Conservation (phyloP, 176 grass and related monocot genomes). For the Poa pratensis region DNA sequence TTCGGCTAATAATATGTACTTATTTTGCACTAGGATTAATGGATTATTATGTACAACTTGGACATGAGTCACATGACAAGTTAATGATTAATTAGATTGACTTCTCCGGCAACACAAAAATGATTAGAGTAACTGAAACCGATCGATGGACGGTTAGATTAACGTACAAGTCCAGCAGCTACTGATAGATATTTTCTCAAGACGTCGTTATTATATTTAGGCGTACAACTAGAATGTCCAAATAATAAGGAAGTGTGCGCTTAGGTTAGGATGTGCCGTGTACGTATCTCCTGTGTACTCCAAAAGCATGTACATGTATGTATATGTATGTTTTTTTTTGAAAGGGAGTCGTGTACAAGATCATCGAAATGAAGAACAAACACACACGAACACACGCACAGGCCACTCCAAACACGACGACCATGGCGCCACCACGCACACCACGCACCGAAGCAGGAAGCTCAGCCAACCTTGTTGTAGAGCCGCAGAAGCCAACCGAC, state of each 20-base stretch:
- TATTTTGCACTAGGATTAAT: slow-evolving; percentile 1
- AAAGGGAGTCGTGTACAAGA: no score
- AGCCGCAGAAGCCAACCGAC: no score
- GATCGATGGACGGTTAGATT: slow-evolving; percentile 15
- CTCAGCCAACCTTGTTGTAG: no score
- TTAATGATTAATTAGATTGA: not conserved
- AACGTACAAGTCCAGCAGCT: slow-evolving; percentile 42
- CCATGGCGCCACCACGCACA: no score
- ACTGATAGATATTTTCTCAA: not conserved
- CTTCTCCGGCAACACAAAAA: not conserved
- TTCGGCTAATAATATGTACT: not conserved
- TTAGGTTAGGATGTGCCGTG: slow-evolving; percentile 15
- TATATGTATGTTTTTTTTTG: not conserved
- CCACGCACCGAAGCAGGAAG: no score
- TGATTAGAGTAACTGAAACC: slow-evolving; percentile 1
- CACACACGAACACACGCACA: no score
- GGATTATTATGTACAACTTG: not conserved
- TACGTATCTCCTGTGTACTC: not conserved
- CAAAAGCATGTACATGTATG: not conserved
- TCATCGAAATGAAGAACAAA: no score
- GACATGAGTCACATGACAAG: not conserved
- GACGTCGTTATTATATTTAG: not conserved
- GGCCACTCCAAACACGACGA: no score
- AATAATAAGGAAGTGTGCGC: not conserved
- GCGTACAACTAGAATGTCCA: not conserved